Conservation (phyloP, 306 rosid species). For the Urtica urens region DNA sequence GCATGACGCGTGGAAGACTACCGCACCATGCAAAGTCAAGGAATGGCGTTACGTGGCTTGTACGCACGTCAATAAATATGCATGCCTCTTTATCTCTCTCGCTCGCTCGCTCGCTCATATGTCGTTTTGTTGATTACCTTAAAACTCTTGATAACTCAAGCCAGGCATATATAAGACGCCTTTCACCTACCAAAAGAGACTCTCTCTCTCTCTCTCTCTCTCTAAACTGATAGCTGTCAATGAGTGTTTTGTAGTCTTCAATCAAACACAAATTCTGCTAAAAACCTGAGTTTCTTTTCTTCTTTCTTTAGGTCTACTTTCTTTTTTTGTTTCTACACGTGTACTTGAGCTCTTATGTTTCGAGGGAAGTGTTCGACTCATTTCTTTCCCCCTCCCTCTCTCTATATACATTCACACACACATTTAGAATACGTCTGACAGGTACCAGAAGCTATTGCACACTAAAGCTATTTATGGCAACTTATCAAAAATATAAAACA, state of each 20-base stretch:
- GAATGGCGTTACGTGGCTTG: slow-evolving; percentile 37
- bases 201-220: slow-evolving; percentile 1
- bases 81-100: slow-evolving; percentile 24
- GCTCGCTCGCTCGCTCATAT: background rate
- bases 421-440: too few species aligned
- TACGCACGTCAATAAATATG: slow-evolving; percentile 25
- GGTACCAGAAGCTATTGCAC: too few species aligned
- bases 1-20: slow-evolving; percentile 30
- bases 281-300: background rate
- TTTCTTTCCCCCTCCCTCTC: too few species aligned
- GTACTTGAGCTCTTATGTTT: too few species aligned
- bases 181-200: background rate
- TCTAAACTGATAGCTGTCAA: background rate
- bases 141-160: background rate
- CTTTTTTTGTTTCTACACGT: too few species aligned
- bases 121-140: background rate
- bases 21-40: slow-evolving; percentile 29
- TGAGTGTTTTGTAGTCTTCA: background rate
- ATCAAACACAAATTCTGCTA: background rate
- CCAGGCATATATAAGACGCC: background rate
- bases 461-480: too few species aligned
- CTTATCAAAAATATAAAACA: slow-evolving; percentile 17
- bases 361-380: too few species aligned
- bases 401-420: too few species aligned
- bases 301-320: too few species aligned